phyloP scores from a whole-genome alignment of 805 yeast genomes.

The Yarrowia porcina region DNA sequence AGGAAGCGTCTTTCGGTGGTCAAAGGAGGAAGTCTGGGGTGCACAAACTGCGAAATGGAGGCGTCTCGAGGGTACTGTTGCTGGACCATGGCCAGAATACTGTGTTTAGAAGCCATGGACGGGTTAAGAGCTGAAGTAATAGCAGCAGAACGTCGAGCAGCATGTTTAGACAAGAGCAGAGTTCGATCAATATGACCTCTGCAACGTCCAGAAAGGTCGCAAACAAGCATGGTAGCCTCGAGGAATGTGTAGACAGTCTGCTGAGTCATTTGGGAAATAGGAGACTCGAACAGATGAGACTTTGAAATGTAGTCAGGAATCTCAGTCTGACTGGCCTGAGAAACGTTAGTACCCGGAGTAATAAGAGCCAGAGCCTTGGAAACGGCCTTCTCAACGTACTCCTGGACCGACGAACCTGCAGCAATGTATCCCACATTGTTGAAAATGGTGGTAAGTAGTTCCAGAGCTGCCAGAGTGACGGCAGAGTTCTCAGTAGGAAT shows the following conservation, averaged over 20 bases:
- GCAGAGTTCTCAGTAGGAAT: constrained; percentile 24
- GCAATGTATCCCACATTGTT: constrained; percentile 5
- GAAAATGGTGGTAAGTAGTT: neutral
- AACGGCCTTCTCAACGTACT: constrained; percentile 15
- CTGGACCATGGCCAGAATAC: constrained; percentile 69
- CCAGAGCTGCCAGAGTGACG: neutral
- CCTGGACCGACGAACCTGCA: constrained; percentile 23
- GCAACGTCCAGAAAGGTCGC: constrained; percentile 57
- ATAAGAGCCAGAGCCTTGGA: constrained; percentile 13
- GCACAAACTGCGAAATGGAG: constrained; percentile 54
- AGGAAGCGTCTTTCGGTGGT: constrained; percentile 26
- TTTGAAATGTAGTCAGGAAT: constrained; percentile 30
- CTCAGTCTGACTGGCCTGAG: constrained; percentile 8
- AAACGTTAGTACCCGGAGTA: neutral
- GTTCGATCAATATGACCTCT: constrained; percentile 53
- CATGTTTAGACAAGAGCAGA: constrained; percentile 41
- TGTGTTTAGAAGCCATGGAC: constrained; percentile 53
- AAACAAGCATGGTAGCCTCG: constrained; percentile 47
- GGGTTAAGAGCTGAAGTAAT: constrained; percentile 65
- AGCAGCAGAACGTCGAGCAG: constrained; percentile 39
- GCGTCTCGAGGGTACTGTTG: constrained; percentile 49
- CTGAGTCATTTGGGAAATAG: neutral
- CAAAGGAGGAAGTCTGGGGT: constrained; percentile 69
- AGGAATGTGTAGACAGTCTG: constrained; percentile 47
- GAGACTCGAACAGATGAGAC: constrained; percentile 29